Conservation (phyloP, 345 rosid genomes). For the Euphorbia tirucalli region DNA sequence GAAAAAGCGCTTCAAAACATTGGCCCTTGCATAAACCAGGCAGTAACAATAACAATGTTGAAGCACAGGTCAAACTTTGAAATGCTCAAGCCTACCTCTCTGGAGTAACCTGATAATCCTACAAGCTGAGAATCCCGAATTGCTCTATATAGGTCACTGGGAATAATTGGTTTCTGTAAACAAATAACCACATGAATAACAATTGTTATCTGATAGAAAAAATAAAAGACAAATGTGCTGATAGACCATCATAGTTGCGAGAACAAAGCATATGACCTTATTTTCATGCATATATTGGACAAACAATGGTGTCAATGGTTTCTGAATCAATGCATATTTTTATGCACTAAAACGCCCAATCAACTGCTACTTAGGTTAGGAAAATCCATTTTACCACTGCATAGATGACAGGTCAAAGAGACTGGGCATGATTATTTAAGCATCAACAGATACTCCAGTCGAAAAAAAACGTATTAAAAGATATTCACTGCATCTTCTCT, state of each 20-base stretch:
- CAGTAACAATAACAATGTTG: background rate
- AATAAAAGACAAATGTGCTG: conserved; percentile 2
- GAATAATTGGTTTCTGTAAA: conserved; percentile 44
- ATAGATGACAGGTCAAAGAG: background rate
- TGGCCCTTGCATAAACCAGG: background rate
- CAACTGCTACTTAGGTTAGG: background rate
- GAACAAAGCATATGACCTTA: background rate
- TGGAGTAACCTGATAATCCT: conserved; percentile 30
- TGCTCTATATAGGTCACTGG: conserved; percentile 25
- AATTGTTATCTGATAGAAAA: background rate
- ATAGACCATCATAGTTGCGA: background rate
- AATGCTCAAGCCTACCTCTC: conserved; percentile 20
- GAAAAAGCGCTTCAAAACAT: background rate
- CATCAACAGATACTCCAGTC: background rate
- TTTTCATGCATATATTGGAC: background rate
- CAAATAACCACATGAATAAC: conserved; percentile 2
- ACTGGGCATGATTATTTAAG: background rate
- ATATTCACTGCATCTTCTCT: background rate
- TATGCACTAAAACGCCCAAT: background rate
- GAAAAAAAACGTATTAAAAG: too few species aligned
- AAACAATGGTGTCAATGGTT: background rate
- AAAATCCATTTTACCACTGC: background rate
- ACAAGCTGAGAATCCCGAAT: conserved; percentile 35
- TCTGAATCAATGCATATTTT: background rate
- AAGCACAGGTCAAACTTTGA: conserved; percentile 2